Evolutionary conservation across 306 rosid species (phyloP).

Genomic region (Vigna reflexopilosa): DNA sequence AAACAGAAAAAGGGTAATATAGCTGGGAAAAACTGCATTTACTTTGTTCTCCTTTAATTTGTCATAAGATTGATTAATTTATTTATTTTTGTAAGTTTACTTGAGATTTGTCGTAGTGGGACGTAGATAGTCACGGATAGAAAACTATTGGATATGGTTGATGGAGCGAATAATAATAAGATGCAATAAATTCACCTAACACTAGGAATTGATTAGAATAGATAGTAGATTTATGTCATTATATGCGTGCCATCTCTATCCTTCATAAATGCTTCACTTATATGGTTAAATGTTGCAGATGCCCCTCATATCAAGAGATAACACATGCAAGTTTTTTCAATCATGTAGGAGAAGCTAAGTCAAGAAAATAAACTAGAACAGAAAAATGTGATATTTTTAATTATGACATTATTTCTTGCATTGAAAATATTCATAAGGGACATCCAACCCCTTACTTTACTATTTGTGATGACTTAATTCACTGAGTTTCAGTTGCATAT

Average conservation of each 20-base stretch:
- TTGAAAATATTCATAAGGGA: constrained; percentile 31
- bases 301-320: constrained; percentile 37
- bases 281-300: constrained; percentile 20
- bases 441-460: constrained; percentile 46
- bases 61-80: neutral
- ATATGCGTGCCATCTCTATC: constrained; percentile 35
- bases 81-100: neutral
- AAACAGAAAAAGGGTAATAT: no score
- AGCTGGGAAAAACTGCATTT: neutral
- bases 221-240: constrained; percentile 48
- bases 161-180: constrained; percentile 27
- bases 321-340: constrained; percentile 30
- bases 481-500: constrained; percentile 16
- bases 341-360: constrained; percentile 10
- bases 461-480: constrained; percentile 41
- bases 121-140: constrained; percentile 31
- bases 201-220: constrained; percentile 35
- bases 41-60: constrained; percentile 6
- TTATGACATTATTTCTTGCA: constrained; percentile 37
- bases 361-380: constrained; percentile 20
- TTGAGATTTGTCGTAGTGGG: neutral
- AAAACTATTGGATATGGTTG: neutral
- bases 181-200: constrained; percentile 46
- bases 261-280: constrained; percentile 39
- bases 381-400: neutral